Conservation (phyloP, 495 filamentous ascomycete genomes). For the Trichoderma asperelloides region DNA sequence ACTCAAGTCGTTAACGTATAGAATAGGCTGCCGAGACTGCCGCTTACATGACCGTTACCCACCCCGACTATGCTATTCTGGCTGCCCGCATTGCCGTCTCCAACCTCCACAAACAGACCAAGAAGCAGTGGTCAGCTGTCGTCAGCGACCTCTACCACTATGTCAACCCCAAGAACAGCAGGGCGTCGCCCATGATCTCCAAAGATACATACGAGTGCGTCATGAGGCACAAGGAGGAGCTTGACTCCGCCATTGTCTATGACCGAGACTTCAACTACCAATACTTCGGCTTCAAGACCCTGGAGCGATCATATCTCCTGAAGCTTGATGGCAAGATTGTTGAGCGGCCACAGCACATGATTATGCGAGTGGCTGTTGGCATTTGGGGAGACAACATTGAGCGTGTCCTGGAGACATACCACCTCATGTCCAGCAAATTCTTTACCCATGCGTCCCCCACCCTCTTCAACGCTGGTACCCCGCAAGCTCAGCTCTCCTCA, state of each 20-base stretch:
- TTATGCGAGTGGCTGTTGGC: constrained; percentile 97
- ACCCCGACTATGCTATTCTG: constrained; percentile 98
- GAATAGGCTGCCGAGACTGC: constrained; percentile 91
- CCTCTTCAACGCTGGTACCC: constrained; percentile 95
- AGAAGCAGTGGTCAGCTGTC: constrained; percentile 96
- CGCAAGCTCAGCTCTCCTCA: constrained; percentile 83
- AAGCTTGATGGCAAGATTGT: constrained; percentile 88
- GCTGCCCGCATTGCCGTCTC: constrained; percentile 97
- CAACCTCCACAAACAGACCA: constrained; percentile 99
- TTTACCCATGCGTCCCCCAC: constrained; percentile 98
- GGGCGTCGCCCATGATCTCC: constrained; percentile 85
- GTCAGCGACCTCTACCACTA: constrained; percentile 92
- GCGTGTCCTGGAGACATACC: constrained; percentile 91
- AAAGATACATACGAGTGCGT: constrained; percentile 79
- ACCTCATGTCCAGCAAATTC: constrained; percentile 93
- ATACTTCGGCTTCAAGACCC: constrained; percentile 98
- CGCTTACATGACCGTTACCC: constrained; percentile 98
- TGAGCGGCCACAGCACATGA: constrained; percentile 95
- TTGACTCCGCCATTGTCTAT: constrained; percentile 98
- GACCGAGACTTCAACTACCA: constrained; percentile 99
- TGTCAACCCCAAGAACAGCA: constrained; percentile 87
- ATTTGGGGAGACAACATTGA: constrained; percentile 94
- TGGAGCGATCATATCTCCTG: constrained; percentile 94
- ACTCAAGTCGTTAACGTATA: constrained; percentile 10
- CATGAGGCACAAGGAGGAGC: constrained; percentile 88